Evolutionary conservation across 371 early-diverging fungal species (phyloP), one percentile per base, ranked within the genome.

Genomic region (Rhizopus microsporus): DNA sequence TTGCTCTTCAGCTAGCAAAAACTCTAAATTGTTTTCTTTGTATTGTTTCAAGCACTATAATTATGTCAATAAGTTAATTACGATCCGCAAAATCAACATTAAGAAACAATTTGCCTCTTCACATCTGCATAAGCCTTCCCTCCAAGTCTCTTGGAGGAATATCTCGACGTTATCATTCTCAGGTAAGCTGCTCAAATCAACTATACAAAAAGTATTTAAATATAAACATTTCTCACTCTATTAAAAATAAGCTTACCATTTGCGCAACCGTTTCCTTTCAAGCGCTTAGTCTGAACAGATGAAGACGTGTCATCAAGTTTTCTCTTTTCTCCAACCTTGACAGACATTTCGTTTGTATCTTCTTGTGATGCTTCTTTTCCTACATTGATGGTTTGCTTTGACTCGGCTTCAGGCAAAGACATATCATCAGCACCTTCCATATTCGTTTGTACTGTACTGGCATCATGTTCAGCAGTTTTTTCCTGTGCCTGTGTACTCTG

Each of bases 91-190:
- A 48, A 29, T 40, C 38, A 30, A 0, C 13, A 34, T 51, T 2
- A 23, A 23, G 23, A 0, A 29, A 16, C 30, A 34, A 51, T 5
- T 39, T 65, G 76, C 82, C 59, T 71, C 64, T 29, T 37, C 35
- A 51, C 82, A 82, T 52, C 50, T 63, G 44, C 82, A 82, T 44
- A 82, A 59, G 3, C 65, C 59, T 7, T 71, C 50, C 23, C 83
- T 75, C 86, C 86, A 86, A 15, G 74, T 76, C 45, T 75, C 73
- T 32, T 63, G 59, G 31, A 80, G 65, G 37, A 82, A 85, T 7
- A 83, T 40, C 54, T 82, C 80, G 7, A 69, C 60, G 35, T 65
- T 34, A 12, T 72, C 67, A 10, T 67, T 54, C 6, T 60, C 43
- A 23, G 47, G 47, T 5, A 72, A 34, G 16, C 45, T 52, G 12